phyloP scores from a whole-genome alignment of 106 monocot species.

The Vanilla planifolia region DNA sequence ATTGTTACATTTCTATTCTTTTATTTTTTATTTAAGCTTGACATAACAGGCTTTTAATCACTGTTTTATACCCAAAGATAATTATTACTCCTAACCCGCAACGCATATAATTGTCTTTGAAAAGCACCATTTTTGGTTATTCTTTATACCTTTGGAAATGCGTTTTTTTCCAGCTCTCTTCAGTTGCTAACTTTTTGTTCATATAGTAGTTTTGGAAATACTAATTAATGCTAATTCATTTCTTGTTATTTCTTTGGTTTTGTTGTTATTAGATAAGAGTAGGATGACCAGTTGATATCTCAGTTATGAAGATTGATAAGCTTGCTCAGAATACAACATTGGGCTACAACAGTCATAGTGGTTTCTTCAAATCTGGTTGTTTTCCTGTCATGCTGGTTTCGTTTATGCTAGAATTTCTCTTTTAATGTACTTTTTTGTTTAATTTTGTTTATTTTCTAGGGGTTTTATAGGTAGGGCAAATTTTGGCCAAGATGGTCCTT shows the following conservation, averaged over 20 bases:
- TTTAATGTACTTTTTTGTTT: too few species aligned
- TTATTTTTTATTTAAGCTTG: not conserved
- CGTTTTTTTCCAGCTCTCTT: not conserved
- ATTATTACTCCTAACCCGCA: not conserved
- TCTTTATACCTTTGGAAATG: not conserved
- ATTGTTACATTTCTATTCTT: not conserved
- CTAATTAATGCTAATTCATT: constrained; percentile 5
- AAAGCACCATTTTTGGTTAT: not conserved
- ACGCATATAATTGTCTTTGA: not conserved
- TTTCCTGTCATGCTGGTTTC: too few species aligned
- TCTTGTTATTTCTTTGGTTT: too few species aligned
- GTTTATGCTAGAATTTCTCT: too few species aligned
- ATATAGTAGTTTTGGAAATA: not conserved
- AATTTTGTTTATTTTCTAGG: too few species aligned
- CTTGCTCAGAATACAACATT: not conserved
- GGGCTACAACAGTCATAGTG: not conserved
- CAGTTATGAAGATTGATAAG: constrained; percentile 6
- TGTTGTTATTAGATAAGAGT: too few species aligned
- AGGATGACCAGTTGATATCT: not conserved
- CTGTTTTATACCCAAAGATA: not conserved
- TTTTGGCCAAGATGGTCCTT: too few species aligned
- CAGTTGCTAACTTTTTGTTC: not conserved
- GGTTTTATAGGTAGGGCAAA: too few species aligned
- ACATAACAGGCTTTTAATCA: not conserved
- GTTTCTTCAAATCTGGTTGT: constrained; percentile 3